phyloP scores from a whole-genome alignment of 306 rosid species.

The Geum urbanum region DNA sequence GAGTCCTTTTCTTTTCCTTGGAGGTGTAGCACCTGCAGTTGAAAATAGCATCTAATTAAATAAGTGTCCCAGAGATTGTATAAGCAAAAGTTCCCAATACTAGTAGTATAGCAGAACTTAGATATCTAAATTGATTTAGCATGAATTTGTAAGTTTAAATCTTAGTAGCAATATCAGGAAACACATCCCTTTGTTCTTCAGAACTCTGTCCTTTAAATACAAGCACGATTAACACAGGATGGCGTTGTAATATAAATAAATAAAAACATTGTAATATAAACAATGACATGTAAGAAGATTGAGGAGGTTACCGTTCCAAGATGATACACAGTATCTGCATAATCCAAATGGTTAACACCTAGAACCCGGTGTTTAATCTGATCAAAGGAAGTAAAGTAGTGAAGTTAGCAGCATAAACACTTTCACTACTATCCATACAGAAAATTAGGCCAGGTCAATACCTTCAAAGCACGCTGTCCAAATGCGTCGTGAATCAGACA shows the following conservation, averaged over 20 bases:
- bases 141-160: not conserved
- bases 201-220: not conserved
- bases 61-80: not conserved
- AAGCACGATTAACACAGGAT: not conserved
- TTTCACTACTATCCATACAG: constrained; percentile 3
- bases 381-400: constrained; percentile 19
- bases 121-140: not conserved
- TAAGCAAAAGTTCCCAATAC: constrained; percentile 3
- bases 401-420: constrained; percentile 11
- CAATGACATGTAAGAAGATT: constrained; percentile 4
- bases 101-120: not conserved
- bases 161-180: not conserved
- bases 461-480: constrained; percentile 83
- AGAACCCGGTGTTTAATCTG: constrained; percentile 80
- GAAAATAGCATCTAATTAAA: constrained; percentile 19
- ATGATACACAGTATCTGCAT: constrained; percentile 85
- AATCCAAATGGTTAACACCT: constrained; percentile 70
- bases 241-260: too few relatives aligned
- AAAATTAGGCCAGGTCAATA: constrained; percentile 31
- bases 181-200: not conserved
- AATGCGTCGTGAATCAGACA: constrained; percentile 23
- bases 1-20: constrained; percentile 76
- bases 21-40: constrained; percentile 64
- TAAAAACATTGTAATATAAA: not conserved
- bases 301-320: constrained; percentile 67